A percentile compares a stretch with the other conserved stretches of the same genome.
Conservation (phyloP, 306 rosid species). For the Vigna mungo region DNA sequence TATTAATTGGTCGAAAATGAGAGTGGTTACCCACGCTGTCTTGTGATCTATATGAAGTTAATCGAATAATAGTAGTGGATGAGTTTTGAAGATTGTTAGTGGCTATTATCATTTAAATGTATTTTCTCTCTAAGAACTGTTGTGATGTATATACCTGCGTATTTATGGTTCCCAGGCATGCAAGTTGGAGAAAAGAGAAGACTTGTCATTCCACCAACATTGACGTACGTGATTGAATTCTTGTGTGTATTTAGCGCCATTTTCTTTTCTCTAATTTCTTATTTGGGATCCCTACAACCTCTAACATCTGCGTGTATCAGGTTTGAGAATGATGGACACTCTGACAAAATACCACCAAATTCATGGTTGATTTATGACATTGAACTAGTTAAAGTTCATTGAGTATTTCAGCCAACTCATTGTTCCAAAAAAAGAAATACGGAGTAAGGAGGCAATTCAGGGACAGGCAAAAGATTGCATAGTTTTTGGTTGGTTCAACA, state of each 20-base stretch:
- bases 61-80: not conserved
- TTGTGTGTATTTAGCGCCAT: not conserved
- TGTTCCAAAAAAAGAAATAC: not conserved
- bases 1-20: slow-evolving; percentile 7
- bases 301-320: slow-evolving; percentile 54
- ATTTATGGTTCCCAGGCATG: slow-evolving; percentile 68
- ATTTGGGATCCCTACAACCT: slow-evolving; percentile 14
- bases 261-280: slow-evolving; percentile 1
- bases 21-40: not conserved
- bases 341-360: slow-evolving; percentile 62
- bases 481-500: not conserved
- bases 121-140: not conserved
- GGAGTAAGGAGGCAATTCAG: not conserved
- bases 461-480: not conserved
- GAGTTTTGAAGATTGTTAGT: not conserved
- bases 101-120: not conserved
- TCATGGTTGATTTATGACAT: slow-evolving; percentile 83
- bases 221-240: slow-evolving; percentile 61
- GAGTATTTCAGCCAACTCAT: slow-evolving; percentile 36
- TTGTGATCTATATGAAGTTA: not conserved
- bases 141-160: not conserved
- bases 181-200: slow-evolving; percentile 83
- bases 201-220: slow-evolving; percentile 77
- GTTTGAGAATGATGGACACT: slow-evolving; percentile 53
- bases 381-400: slow-evolving; percentile 73